Evolutionary conservation across 1,284 basidiomycete species (phyloP), one percentile per base, ranked within the genome.

Genomic region (Melampsora larici-populina): DNA sequence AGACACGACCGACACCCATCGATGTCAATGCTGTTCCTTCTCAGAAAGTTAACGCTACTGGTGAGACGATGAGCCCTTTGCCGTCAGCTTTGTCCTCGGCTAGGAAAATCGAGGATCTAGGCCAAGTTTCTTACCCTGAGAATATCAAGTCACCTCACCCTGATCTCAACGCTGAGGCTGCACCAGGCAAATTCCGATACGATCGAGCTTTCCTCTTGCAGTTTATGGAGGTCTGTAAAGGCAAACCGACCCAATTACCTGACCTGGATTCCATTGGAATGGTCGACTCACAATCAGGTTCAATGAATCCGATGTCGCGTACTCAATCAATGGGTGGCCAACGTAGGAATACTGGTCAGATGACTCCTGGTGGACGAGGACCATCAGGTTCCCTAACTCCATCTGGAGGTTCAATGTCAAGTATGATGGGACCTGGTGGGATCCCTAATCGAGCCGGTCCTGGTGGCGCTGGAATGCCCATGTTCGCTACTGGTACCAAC

Each of bases 181-280:
- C 85, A 79, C 90, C 91, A 82, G 94, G 95, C 82, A 96, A 94
- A 85, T 97, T 94, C 88, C 90, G 95, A 81, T 99, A 99, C 85
- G 94, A 98, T 85, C 93, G 96, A 68, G 93, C 96, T 63, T 99
- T 99, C 89, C 87, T 99, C 43, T 86, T 99, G 80, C 97, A 99
- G 84, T 99, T 99, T 86, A 97, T 97, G 93, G 86, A 87, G 55
- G 86, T 97, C 77, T 99, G 94, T 87, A 92, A 90, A 84, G 95
- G 97, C 85, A 96, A 94, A 85, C 96, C 97, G 0, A 92, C 91
- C 78, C 88, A 89, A 76, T 89, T 98, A 33, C 94, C 95, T 48
- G 89, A 92, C 79, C 88, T 98, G 67, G 93, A 96, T 81, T 90
- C 91, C 40, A 91, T 99, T 81, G 96, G 96, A 73, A 89, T 86